phyloP scores from a whole-genome alignment of 108 stramenopile species.

The Cylindrotheca fusiformis region DNA sequence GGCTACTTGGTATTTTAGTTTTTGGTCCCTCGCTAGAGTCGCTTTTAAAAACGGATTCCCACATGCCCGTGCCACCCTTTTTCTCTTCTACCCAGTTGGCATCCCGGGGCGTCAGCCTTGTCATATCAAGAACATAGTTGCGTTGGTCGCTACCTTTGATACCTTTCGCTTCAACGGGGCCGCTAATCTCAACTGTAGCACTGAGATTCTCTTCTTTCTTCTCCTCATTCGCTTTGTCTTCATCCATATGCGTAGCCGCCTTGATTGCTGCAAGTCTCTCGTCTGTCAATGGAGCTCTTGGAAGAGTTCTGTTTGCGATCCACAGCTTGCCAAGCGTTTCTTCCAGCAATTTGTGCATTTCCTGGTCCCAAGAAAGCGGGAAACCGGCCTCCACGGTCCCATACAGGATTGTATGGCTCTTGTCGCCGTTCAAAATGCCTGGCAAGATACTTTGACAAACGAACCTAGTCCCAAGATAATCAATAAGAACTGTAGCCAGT shows the following conservation, averaged over 20 bases:
- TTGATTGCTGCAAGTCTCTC: slow-evolving; percentile 58
- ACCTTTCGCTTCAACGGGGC: slow-evolving; percentile 91
- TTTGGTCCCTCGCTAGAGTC: slow-evolving; percentile 1
- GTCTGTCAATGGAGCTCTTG: slow-evolving; percentile 47
- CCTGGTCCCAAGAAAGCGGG: slow-evolving; percentile 64
- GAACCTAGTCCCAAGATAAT: slow-evolving; percentile 81
- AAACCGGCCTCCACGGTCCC: slow-evolving; percentile 86
- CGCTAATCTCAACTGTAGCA: slow-evolving; percentile 59
- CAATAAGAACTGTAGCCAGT: slow-evolving; percentile 88
- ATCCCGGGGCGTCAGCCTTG: slow-evolving; percentile 91
- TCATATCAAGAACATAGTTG: slow-evolving; percentile 90
- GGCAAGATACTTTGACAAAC: slow-evolving; percentile 91
- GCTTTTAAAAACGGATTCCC: slow-evolving; percentile 37
- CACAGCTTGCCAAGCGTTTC: slow-evolving; percentile 61
- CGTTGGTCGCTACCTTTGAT: slow-evolving; percentile 90
- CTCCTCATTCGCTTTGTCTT: slow-evolving; percentile 31
- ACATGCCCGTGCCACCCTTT: slow-evolving; percentile 75
- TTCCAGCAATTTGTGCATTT: slow-evolving; percentile 79
- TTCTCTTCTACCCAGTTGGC: slow-evolving; percentile 87
- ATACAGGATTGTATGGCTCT: slow-evolving; percentile 79
- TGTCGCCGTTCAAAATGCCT: slow-evolving; percentile 87
- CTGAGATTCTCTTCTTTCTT: slow-evolving; percentile 29
- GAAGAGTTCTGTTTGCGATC: slow-evolving; percentile 62
- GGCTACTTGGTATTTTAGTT: slow-evolving; percentile 23
- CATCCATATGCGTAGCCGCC: slow-evolving; percentile 9